Conservation (phyloP, 805 yeast species). For the Saturnispora halmiae region DNA sequence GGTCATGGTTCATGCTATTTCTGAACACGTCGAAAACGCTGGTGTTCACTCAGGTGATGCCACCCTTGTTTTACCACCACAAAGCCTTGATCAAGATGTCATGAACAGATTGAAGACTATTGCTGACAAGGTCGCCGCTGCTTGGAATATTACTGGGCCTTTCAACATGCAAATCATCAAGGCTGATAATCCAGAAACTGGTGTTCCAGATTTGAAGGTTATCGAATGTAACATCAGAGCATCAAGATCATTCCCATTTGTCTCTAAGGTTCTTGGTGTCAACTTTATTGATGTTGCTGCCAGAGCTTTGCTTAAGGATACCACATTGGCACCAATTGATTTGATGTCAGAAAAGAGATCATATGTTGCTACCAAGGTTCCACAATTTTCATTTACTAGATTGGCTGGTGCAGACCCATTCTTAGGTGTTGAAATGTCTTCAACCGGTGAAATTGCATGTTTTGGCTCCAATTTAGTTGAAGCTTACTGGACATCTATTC, state of each 20-base stretch:
- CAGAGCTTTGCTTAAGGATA: slow-evolving; percentile 66
- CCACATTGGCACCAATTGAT: slow-evolving; percentile 71
- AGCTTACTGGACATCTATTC: slow-evolving; percentile 97
- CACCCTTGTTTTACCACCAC: slow-evolving; percentile 93
- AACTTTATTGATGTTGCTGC: slow-evolving; percentile 95
- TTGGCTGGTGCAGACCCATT: slow-evolving; percentile 99
- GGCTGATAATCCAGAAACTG: slow-evolving; percentile 84
- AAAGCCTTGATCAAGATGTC: slow-evolving; percentile 86
- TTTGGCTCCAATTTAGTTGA: slow-evolving; percentile 80
- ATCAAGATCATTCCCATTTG: slow-evolving; percentile 98
- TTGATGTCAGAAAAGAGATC: slow-evolving; percentile 68
- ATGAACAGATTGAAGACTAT: slow-evolving; percentile 88
- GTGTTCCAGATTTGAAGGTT: slow-evolving; percentile 69
- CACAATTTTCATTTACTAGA: slow-evolving; percentile 97
- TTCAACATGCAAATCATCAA: slow-evolving; percentile 93
- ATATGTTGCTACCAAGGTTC: slow-evolving; percentile 94
- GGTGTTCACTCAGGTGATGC: slow-evolving; percentile 99
- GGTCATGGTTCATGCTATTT: slow-evolving; percentile 87
- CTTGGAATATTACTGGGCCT: slow-evolving; percentile 94
- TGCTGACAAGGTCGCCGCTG: slow-evolving; percentile 91
- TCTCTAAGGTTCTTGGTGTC: slow-evolving; percentile 90
- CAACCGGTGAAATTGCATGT: slow-evolving; percentile 98
- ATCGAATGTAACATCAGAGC: slow-evolving; percentile 99
- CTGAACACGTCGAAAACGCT: slow-evolving; percentile 98
- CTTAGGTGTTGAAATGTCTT: slow-evolving; percentile 98